Evolutionary conservation across 768 basidiomycete species (phyloP).

Genomic region (Coprinopsis sp.): DNA sequence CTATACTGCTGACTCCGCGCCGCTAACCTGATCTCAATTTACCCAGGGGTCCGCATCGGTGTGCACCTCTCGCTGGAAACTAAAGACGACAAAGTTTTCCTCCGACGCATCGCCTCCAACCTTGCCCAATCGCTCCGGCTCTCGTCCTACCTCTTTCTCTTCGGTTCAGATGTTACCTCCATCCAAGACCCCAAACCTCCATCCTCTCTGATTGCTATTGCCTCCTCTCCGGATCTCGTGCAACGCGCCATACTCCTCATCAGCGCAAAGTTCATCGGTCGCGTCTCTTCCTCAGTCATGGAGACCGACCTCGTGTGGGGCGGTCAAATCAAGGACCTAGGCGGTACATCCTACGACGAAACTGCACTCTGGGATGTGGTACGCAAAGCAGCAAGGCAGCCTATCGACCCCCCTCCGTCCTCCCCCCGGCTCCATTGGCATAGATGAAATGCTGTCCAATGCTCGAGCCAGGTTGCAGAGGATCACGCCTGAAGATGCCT

Average conservation of each 20-base stretch:
- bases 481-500: conserved; percentile 55
- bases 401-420: conserved; percentile 58
- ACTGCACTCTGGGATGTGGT: conserved; percentile 67
- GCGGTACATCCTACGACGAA: conserved; percentile 53
- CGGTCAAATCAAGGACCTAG: conserved; percentile 50
- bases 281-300: conserved; percentile 19
- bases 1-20: not conserved
- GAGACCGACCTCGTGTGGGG: conserved; percentile 28
- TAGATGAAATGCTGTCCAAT: conserved; percentile 51
- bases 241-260: conserved; percentile 63
- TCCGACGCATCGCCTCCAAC: conserved; percentile 48
- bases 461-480: conserved; percentile 64
- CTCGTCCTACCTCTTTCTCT: conserved; percentile 45
- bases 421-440: conserved; percentile 60
- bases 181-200: conserved; percentile 17
- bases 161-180: conserved; percentile 44
- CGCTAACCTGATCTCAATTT: not conserved
- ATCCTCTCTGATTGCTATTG: conserved; percentile 54
- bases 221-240: conserved; percentile 52
- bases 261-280: conserved; percentile 65
- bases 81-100: conserved; percentile 44
- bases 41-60: conserved; percentile 46
- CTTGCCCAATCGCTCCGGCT: conserved; percentile 39
- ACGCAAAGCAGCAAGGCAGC: conserved; percentile 53
- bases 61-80: conserved; percentile 54